These are phyloP conservation scores for Mycosphaerella sp. DNA, from an alignment of 2,329 filamentous ascomycete species.

Conservation along the genomic window DNA sequence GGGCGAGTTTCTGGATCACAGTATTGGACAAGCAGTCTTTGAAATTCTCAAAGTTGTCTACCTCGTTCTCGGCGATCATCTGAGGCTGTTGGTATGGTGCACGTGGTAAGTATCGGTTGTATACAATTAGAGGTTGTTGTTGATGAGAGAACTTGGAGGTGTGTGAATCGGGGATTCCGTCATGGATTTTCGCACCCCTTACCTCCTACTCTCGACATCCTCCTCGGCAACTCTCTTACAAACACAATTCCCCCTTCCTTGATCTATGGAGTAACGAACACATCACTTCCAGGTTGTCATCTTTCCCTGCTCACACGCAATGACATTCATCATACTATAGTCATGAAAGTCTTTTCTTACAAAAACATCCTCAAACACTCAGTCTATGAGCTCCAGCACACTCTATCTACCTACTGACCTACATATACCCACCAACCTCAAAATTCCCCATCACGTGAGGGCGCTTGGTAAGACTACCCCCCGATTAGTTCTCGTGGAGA, in stretches of 20 bases:
- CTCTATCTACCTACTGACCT: too few species aligned
- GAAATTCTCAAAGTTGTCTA: constrained; percentile 60
- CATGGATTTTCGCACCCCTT: background rate
- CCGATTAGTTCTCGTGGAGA: too few species aligned
- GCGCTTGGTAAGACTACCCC: too few species aligned
- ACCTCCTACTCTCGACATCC: background rate
- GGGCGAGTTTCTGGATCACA: constrained; percentile 56
- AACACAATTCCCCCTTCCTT: background rate
- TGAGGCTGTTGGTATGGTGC: background rate
- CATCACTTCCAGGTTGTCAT: too few species aligned
- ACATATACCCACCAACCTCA: too few species aligned
- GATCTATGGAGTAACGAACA: too few species aligned
- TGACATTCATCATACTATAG: too few species aligned
- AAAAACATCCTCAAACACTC: too few species aligned
- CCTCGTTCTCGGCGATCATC: constrained; percentile 36
- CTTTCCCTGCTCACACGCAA: too few species aligned
- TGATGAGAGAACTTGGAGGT: background rate
- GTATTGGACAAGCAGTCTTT: constrained; percentile 66
- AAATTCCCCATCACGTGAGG: too few species aligned
- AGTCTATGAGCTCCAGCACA: too few species aligned
- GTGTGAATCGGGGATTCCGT: background rate
- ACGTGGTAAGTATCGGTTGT: background rate
- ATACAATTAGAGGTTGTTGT: background rate
- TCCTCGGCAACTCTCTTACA: background rate
- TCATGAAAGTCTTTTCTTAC: too few species aligned